A percentile compares a stretch with the other conserved stretches of the same genome.
Evolutionary conservation across 225 moss, liverwort and hornwort genomes (phyloP).

Genomic region (Pseudoscleropodium purum): DNA sequence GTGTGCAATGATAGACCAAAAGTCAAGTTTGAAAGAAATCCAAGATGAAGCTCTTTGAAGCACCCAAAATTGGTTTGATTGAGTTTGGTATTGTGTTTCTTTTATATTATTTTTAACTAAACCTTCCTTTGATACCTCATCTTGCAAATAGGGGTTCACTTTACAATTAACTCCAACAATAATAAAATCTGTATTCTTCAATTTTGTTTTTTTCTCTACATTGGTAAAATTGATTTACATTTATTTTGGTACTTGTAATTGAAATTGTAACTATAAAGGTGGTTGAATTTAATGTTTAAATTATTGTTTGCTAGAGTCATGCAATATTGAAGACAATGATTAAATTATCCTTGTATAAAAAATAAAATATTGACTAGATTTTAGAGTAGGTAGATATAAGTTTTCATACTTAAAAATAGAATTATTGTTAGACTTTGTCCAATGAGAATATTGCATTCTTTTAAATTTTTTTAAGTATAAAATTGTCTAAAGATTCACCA

Average conservation of each 20-base stretch:
- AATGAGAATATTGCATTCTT: too few relatives aligned
- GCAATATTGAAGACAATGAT: neutral
- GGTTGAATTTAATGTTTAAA: neutral
- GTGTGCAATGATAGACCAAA: rapidly evolving
- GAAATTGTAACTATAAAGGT: neutral
- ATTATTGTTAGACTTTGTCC: neutral
- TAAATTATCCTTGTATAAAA: too few relatives aligned
- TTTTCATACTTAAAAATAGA: too few relatives aligned
- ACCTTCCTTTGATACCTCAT: rapidly evolving
- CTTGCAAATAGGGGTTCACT: rapidly evolving
- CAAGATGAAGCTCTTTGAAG: rapidly evolving
- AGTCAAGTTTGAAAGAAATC: neutral
- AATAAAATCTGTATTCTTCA: neutral
- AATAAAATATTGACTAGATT: neutral
- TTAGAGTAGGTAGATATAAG: too few relatives aligned
- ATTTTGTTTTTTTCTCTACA: neutral
- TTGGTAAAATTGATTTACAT: neutral
- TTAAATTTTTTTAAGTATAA: too few relatives aligned
- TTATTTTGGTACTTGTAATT: neutral
- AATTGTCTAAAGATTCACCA: neutral
- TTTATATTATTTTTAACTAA: rapidly evolving
- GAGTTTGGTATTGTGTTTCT: neutral
- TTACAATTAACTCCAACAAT: neutral
- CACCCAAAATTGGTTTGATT: neutral
- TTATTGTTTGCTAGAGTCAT: neutral